Conservation (phyloP, 352 stramenopile genomes). For the Globisporangium nagaii region DNA sequence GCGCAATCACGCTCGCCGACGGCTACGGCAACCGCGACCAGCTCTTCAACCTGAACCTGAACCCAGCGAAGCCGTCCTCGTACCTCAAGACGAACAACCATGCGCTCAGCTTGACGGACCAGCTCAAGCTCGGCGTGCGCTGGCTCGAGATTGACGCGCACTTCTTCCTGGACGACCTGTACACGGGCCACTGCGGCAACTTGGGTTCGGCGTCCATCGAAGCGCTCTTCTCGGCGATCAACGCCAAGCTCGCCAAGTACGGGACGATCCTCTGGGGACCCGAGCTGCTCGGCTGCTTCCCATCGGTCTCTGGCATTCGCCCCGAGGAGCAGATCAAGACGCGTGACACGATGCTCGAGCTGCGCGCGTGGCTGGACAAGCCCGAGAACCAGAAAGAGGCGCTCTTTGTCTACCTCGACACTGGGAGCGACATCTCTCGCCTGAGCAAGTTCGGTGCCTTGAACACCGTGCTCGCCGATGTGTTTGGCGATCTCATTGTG, state of each 20-base stretch:
- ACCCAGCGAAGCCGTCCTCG: conserved; percentile 39
- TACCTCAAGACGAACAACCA: conserved; percentile 70
- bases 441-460: conserved; percentile 38
- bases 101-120: conserved; percentile 65
- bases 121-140: conserved; percentile 67
- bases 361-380: conserved; percentile 53
- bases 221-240: conserved; percentile 35
- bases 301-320: conserved; percentile 73
- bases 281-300: conserved; percentile 71
- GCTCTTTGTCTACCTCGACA: conserved; percentile 57
- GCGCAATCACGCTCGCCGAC: conserved; percentile 52
- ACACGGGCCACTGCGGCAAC: conserved; percentile 68
- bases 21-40: conserved; percentile 74
- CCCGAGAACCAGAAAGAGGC: conserved; percentile 31
- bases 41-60: conserved; percentile 55
- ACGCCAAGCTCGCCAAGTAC: conserved; percentile 18
- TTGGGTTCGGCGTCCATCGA: conserved; percentile 54
- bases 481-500: conserved; percentile 39
- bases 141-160: conserved; percentile 82
- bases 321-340: conserved; percentile 48
- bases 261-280: conserved; percentile 30
- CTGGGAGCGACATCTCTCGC: conserved; percentile 34
- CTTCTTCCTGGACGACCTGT: conserved; percentile 60
- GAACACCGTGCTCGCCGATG: conserved; percentile 33
- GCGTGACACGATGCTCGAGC: conserved; percentile 44